Percentiles rank a stretch among this genome's conserved stretches.
Evolutionary conservation across 371 early-diverging fungal genomes (phyloP).

Genomic region (Mucor circinelloides): DNA sequence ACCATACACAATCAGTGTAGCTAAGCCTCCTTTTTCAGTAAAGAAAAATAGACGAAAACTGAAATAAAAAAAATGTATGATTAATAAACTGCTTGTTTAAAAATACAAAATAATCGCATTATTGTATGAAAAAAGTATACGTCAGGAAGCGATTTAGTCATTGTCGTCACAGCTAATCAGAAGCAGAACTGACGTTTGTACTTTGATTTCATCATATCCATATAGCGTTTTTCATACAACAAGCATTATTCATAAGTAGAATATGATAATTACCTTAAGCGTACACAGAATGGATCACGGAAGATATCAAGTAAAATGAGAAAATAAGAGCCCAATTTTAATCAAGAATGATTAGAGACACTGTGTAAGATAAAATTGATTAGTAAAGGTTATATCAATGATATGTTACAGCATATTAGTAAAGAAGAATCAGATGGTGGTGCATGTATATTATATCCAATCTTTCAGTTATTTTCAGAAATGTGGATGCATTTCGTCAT

Average conservation of each 20-base stretch:
- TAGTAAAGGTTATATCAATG: neutral
- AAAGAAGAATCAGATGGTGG: constrained; percentile 49
- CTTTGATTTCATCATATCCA: constrained; percentile 33
- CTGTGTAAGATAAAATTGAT: neutral
- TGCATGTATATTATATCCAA: constrained; percentile 44
- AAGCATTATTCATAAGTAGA: neutral
- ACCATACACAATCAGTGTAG: neutral
- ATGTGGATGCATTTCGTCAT: constrained; percentile 32
- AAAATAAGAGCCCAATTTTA: neutral
- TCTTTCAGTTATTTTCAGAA: constrained; percentile 34
- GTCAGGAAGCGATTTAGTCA: constrained; percentile 18
- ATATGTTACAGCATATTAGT: neutral
- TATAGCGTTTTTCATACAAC: constrained; percentile 6
- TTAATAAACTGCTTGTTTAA: constrained; percentile 12
- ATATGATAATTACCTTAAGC: constrained; percentile 12
- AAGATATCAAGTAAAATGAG: neutral
- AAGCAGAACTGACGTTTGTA: constrained; percentile 52
- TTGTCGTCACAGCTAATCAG: constrained; percentile 42
- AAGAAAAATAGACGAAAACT: neutral
- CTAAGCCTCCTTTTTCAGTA: neutral
- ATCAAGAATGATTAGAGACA: neutral
- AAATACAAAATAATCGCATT: constrained; percentile 9
- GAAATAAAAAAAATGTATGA: neutral
- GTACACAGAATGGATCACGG: neutral
- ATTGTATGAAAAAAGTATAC: constrained; percentile 9